Evolutionary conservation across 2,329 filamentous ascomycete species (phyloP).

Genomic region (Colletotrichum sp.): DNA sequence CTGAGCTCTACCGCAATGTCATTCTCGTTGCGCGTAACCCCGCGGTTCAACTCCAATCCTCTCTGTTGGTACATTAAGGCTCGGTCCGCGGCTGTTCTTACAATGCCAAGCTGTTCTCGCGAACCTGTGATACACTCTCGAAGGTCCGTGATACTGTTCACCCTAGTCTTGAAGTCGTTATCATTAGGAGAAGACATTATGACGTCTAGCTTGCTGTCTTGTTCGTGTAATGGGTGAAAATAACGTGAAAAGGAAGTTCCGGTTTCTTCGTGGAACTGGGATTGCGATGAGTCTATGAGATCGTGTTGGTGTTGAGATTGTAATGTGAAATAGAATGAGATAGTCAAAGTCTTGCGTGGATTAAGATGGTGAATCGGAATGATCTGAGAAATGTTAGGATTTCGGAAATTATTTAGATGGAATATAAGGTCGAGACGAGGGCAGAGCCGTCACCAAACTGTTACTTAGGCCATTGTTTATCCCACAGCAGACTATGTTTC

Average conservation of each 20-base stretch:
- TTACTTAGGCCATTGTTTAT: background rate
- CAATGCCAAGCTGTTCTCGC: background rate
- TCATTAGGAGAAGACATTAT: background rate
- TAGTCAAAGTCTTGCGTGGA: fast-evolving
- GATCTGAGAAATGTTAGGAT: background rate
- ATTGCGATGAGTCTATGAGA: background rate
- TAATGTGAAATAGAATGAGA: background rate
- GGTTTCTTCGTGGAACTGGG: fast-evolving
- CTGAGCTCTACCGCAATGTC: background rate
- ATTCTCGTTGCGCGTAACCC: background rate
- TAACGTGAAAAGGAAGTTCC: background rate
- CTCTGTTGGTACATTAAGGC: background rate
- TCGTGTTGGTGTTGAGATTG: fast-evolving
- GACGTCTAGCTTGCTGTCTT: fast-evolving
- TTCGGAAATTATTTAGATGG: background rate
- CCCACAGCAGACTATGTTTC: background rate
- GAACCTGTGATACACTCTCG: background rate
- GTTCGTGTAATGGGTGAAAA: background rate
- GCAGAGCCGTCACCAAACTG: background rate
- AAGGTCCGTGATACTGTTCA: background rate
- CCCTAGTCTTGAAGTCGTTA: background rate
- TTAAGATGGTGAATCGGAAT: background rate
- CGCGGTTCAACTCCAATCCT: background rate
- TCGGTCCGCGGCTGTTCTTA: background rate
- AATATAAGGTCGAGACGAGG: background rate